These are phyloP conservation scores for Colletotrichum cuscutae DNA, from an alignment of 2,329 filamentous ascomycete genomes.

Conservation along the genomic window DNA sequence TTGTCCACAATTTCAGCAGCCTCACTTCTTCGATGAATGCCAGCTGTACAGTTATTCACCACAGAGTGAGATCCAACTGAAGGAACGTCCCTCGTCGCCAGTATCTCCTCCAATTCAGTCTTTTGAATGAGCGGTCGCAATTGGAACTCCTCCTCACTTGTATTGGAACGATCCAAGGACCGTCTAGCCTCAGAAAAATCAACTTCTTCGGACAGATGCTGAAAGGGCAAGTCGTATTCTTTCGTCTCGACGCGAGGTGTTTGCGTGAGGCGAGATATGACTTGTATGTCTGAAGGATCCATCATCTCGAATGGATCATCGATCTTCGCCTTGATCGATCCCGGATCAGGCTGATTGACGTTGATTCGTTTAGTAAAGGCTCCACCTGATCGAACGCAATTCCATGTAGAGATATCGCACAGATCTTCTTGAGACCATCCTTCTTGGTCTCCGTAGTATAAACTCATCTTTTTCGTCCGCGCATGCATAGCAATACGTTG, in stretches of 20 bases:
- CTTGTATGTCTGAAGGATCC: no score
- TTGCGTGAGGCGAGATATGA: no score
- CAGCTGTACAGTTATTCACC: not conserved
- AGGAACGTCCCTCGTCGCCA: not conserved
- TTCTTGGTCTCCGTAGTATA: not conserved
- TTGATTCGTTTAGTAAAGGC: not conserved
- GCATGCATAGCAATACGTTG: not conserved
- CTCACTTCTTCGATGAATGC: not conserved
- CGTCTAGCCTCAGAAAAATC: no score
- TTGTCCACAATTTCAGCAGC: not conserved
- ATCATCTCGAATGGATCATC: not conserved
- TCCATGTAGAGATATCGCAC: not conserved
- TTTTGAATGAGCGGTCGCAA: no score
- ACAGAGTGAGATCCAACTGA: not conserved
- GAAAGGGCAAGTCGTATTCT: no score
- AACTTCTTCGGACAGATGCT: no score
- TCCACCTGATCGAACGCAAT: not conserved
- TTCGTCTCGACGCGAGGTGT: no score
- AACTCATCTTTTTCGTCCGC: not conserved
- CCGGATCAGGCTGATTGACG: not conserved
- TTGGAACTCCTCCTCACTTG: no score
- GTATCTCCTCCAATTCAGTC: not conserved
- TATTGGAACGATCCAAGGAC: no score
- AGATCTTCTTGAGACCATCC: not conserved
- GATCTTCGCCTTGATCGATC: not conserved